These are phyloP conservation scores for Trypanosoma boissoni DNA, from an alignment of 208 protist species.

Conservation along the genomic window DNA sequence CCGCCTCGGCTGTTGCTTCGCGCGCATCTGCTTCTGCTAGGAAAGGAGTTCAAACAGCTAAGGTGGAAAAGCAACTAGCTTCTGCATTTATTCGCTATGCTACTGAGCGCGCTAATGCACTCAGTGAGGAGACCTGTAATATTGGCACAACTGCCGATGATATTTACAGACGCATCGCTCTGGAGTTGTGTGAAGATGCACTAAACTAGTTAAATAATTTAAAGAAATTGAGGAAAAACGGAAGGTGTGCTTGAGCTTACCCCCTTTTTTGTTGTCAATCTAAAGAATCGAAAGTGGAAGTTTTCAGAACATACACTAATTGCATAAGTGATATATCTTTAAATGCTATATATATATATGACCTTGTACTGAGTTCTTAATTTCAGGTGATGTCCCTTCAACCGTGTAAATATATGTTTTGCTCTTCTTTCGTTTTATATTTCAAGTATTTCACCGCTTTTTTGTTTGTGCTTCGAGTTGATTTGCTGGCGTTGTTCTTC, in stretches of 20 bases:
- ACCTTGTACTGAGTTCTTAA: too few relatives aligned
- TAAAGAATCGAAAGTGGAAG: too few relatives aligned
- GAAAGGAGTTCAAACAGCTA: conserved; percentile 67
- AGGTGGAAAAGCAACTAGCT: conserved; percentile 69
- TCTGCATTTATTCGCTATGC: conserved; percentile 61
- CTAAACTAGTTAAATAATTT: conserved; percentile 31
- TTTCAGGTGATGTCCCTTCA: conserved; percentile 3
- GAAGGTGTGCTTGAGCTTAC: conserved; percentile 1
- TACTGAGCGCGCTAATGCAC: conserved; percentile 35
- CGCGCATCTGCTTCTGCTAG: conserved; percentile 64
- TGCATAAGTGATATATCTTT: too few relatives aligned
- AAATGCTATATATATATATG: too few relatives aligned
- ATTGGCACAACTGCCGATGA: conserved; percentile 81
- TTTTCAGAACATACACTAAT: too few relatives aligned
- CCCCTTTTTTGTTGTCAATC: conserved; percentile 1
- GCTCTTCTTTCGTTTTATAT: too few relatives aligned
- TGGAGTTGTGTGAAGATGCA: conserved; percentile 73
- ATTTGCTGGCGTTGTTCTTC: neutral
- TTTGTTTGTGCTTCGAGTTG: too few relatives aligned
- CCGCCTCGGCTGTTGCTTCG: conserved; percentile 74
- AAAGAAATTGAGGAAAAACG: conserved; percentile 1
- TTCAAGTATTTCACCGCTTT: too few relatives aligned
- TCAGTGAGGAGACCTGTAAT: conserved; percentile 69
- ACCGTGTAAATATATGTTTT: conserved; percentile 10
- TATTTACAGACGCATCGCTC: conserved; percentile 76